Evolutionary conservation across 2,329 filamentous ascomycete genomes (phyloP), one percentile per base, ranked within the genome.

Genomic region (Aspergillus brasiliensis): DNA sequence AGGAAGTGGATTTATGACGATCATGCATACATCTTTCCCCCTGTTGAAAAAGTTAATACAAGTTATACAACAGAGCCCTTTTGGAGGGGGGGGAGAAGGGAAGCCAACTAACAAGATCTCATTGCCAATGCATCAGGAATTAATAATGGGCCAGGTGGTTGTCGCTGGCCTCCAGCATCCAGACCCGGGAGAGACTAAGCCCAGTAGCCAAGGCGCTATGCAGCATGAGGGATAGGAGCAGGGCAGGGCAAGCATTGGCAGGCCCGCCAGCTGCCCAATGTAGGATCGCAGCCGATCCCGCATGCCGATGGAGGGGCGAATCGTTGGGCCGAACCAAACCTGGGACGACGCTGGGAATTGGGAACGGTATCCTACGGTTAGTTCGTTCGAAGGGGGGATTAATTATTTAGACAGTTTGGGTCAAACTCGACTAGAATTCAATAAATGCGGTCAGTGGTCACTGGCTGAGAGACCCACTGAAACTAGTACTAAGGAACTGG

Each of bases 201-300:
- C 40, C 10, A 44, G 17, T 44, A 3, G 8, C 40, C 40, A 42
- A 42, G 40, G 40, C n/a, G 17, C 21, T 44, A 44, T 17, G 17
- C 40, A 44, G 17, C 8, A 44, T 17, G n/a, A 44, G 40, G 17
- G 17, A 21, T 17, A 44, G 10, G 19, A 44, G 17, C 40, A 44
- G 40, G 17, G 17, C 15, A n/a, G 38, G n/a, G 8, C 40, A n/a
- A n/a, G n/a, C n/a, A n/a, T n/a, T n/a, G n/a, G n/a, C n/a, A n/a
- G 15, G 61, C 59, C 58, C 59, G 46, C 59, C 54, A 58, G 51
- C 49, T 65, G 37, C 61, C 63, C 27, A 52, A 60, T 62, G 42
- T 49, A 51, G 62, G 58, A 62, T 58, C 51, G 54, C 42, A 60
- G 37, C 60, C 55, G 60, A 61, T 55, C 58, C 47, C 31, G 51